A percentile compares a stretch with the other conserved stretches of the same genome.
These are phyloP conservation scores for Mycena sp. DNA, from an alignment of 1,284 basidiomycete species.

Conservation along the genomic window DNA sequence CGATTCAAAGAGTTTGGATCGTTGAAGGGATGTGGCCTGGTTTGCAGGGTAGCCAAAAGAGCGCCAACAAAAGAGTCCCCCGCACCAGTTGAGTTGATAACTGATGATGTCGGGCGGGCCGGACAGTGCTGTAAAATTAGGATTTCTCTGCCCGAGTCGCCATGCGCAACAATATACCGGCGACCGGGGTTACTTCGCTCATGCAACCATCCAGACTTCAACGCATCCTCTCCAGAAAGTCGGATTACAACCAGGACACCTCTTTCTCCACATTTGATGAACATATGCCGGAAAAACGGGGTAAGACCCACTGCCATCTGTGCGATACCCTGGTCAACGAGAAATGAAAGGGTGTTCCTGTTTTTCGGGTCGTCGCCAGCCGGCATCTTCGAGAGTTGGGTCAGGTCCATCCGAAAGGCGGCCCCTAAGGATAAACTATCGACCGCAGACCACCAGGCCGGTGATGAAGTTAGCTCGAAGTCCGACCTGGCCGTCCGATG, in stretches of 20 bases:
- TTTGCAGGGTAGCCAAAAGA: conserved; percentile 56
- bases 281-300: conserved; percentile 82
- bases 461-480: conserved; percentile 57
- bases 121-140: conserved; percentile 80
- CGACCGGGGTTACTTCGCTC: conserved; percentile 56
- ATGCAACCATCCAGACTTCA: conserved; percentile 54
- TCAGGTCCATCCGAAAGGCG: conserved; percentile 71
- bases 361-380: conserved; percentile 43
- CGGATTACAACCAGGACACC: conserved; percentile 75
- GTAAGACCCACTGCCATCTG: conserved; percentile 85
- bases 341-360: conserved; percentile 66
- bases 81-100: conserved; percentile 86
- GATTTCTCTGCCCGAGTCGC: conserved; percentile 51
- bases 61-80: conserved; percentile 91
- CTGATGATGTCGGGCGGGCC: conserved; percentile 57
- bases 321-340: conserved; percentile 72
- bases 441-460: conserved; percentile 71
- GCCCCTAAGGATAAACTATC: conserved; percentile 70
- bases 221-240: conserved; percentile 52
- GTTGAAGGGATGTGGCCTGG: conserved; percentile 48
- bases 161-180: conserved; percentile 64
- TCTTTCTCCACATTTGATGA: conserved; percentile 84
- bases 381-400: conserved; percentile 62
- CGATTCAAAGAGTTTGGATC: conserved; percentile 52
- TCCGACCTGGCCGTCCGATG: conserved; percentile 62